Conservation (phyloP, 257 asterid genomes). For the Sherardia arvensis region DNA sequence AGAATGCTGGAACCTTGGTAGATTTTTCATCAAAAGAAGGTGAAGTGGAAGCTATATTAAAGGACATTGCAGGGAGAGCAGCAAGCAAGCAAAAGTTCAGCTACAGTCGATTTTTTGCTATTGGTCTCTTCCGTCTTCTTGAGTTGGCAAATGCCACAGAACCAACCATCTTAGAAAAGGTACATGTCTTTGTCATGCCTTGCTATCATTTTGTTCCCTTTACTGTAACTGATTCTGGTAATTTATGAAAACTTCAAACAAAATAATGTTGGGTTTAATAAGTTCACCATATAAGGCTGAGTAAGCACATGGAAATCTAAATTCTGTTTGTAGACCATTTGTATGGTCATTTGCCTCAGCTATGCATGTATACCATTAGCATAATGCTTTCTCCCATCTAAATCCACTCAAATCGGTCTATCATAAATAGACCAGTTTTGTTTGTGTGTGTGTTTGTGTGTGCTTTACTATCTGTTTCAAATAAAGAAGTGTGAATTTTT, state of each 20-base stretch:
- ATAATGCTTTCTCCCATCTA: background rate
- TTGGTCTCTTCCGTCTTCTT: conserved; percentile 90
- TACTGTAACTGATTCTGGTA: background rate
- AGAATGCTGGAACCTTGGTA: conserved; percentile 52
- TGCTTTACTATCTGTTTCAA: background rate
- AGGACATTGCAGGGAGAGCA: conserved; percentile 82
- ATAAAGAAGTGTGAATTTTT: background rate
- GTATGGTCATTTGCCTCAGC: background rate
- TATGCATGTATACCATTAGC: background rate
- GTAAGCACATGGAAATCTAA: background rate
- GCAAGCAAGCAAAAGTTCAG: conserved; percentile 57
- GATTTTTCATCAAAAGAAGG: conserved; percentile 79
- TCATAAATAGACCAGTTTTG: background rate
- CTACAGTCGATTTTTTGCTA: conserved; percentile 88
- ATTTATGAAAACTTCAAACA: background rate
- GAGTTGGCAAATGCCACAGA: conserved; percentile 87
- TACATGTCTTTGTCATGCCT: conserved; percentile 13
- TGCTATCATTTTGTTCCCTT: background rate
- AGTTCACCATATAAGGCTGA: background rate
- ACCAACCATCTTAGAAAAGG: conserved; percentile 75
- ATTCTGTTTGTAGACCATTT: background rate
- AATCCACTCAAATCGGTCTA: background rate
- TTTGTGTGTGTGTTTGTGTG: background rate
- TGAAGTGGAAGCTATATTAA: conserved; percentile 58
- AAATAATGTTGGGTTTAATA: background rate